Percentiles rank a stretch among this genome's conserved stretches.
phyloP scores from a whole-genome alignment of 139 green algal genomes.

The Chlorella ohadii region DNA sequence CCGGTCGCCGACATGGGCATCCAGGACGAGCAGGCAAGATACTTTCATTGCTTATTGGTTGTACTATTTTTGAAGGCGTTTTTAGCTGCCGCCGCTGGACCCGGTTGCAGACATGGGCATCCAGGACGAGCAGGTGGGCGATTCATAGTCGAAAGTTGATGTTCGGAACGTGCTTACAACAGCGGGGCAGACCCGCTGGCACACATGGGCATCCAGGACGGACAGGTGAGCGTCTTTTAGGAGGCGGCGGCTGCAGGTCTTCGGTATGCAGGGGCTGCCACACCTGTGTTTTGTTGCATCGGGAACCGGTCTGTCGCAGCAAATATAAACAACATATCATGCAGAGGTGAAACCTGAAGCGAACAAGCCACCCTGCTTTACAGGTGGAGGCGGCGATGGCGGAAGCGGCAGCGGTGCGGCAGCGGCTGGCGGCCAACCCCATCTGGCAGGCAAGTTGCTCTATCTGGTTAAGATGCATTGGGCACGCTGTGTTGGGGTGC shows the following conservation, averaged over 20 bases:
- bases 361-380: too few relatives aligned
- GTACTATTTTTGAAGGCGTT: too few relatives aligned
- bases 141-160: too few relatives aligned
- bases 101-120: slow-evolving; percentile 90
- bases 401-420: slow-evolving; percentile 10
- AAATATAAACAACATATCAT: too few relatives aligned
- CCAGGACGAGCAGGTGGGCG: slow-evolving; percentile 38
- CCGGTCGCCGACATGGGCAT: slow-evolving; percentile 90
- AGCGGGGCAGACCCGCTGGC: slow-evolving; percentile 86
- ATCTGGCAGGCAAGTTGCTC: slow-evolving; percentile 32
- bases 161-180: too few relatives aligned
- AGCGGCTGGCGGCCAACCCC: slow-evolving; percentile 45
- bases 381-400: slow-evolving; percentile 43
- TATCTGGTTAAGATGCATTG: neutral
- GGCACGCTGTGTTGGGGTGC: neutral
- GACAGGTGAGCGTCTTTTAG: neutral
- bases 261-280: too few relatives aligned
- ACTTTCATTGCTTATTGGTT: too few relatives aligned
- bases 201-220: slow-evolving; percentile 82
- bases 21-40: slow-evolving; percentile 37
- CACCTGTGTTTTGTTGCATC: too few relatives aligned
- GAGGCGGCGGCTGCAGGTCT: too few relatives aligned
- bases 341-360: too few relatives aligned
- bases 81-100: slow-evolving; percentile 82
- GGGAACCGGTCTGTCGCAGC: too few relatives aligned